Evolutionary conservation across 208 protist species (phyloP).

Genomic region (Trypanosomatidae sp.): DNA sequence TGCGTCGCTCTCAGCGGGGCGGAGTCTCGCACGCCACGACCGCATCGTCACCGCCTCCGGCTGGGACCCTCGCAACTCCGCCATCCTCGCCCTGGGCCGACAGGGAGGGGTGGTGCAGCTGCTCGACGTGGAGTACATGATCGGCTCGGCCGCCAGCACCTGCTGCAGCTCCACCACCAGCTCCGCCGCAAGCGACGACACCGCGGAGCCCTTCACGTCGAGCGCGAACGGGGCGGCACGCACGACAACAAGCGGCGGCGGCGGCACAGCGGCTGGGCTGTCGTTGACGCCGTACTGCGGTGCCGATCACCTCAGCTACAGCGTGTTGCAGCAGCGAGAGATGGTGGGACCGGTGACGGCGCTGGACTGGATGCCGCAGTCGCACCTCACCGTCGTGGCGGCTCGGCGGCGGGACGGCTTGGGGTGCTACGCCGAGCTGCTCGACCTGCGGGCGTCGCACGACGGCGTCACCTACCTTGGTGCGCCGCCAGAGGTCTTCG

Average conservation of each 20-base stretch:
- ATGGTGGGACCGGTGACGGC: slow-evolving; percentile 57
- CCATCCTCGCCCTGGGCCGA: slow-evolving; percentile 57
- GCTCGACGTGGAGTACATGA: slow-evolving; percentile 55
- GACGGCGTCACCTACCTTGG: slow-evolving; percentile 52
- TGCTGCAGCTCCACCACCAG: slow-evolving; percentile 21
- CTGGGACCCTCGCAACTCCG: slow-evolving; percentile 58
- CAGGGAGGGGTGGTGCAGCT: slow-evolving; percentile 65
- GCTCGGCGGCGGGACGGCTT: slow-evolving; percentile 41
- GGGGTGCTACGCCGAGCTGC: slow-evolving; percentile 59
- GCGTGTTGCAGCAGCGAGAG: slow-evolving; percentile 25
- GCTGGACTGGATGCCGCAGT: slow-evolving; percentile 69
- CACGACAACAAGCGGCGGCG: not conserved
- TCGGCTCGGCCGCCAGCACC: slow-evolving; percentile 14
- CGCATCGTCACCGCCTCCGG: slow-evolving; percentile 38
- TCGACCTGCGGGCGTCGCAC: slow-evolving; percentile 67
- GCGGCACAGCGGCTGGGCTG: not conserved
- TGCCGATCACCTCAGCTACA: slow-evolving; percentile 25
- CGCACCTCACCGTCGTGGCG: slow-evolving; percentile 54
- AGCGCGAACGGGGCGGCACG: not conserved
- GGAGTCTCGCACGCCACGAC: slow-evolving; percentile 7
- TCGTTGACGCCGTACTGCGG: slow-evolving; percentile 10
- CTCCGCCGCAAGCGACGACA: slow-evolving; percentile 13
- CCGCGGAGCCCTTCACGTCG: slow-evolving; percentile 1
- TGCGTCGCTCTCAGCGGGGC: slow-evolving; percentile 2
- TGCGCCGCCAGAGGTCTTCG: slow-evolving; percentile 32